phyloP scores from a whole-genome alignment of 148 eudicot species.

The Simmondsia chinensis region DNA sequence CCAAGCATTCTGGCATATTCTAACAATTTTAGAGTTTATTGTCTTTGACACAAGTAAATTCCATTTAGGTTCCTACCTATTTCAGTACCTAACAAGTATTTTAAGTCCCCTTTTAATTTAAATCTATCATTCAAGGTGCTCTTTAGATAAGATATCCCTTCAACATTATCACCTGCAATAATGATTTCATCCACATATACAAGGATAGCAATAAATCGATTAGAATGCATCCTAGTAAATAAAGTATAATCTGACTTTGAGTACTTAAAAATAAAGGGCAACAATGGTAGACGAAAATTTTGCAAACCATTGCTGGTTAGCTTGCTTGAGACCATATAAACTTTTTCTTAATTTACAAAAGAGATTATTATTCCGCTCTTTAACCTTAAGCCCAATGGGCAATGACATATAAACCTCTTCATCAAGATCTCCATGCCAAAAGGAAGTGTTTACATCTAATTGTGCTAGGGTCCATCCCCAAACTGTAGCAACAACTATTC shows the following conservation, averaged over 20 bases:
- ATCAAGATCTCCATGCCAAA: constrained; percentile 2
- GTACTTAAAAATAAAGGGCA: neutral
- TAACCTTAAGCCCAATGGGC: neutral
- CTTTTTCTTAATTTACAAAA: constrained; percentile 1
- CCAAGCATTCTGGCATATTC: neutral
- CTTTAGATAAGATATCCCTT: neutral
- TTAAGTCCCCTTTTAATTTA: neutral
- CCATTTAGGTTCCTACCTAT: neutral
- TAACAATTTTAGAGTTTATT: neutral
- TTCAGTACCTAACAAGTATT: constrained; percentile 6
- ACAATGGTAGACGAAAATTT: neutral
- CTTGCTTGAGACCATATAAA: constrained; percentile 2
- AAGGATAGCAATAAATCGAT: neutral
- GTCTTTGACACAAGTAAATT: neutral
- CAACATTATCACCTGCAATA: neutral
- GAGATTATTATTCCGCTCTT: neutral
- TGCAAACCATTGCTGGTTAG: neutral
- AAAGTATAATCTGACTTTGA: neutral
- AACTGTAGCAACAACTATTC: neutral
- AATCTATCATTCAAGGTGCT: neutral
- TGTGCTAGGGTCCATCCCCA: neutral
- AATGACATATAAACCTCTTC: constrained; percentile 1
- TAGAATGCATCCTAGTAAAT: neutral
- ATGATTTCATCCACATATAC: no score
- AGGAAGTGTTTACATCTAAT: constrained; percentile 1